Conservation (phyloP, 345 rosid genomes). For the Linum usitatissimum region DNA sequence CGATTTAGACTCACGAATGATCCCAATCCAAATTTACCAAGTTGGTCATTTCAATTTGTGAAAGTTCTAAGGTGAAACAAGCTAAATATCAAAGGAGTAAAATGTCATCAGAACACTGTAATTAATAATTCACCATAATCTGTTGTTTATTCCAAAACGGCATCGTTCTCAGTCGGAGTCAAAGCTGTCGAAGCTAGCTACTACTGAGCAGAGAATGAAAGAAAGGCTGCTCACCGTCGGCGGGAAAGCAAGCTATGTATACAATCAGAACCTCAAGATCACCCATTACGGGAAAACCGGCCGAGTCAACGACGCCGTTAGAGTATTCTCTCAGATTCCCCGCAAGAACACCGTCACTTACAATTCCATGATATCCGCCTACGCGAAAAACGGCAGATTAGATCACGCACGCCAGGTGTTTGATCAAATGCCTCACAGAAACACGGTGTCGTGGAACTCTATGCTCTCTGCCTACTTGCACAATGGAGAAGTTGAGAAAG, state of each 20-base stretch:
- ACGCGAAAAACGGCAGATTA: slow-evolving; percentile 28
- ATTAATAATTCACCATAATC: too few species aligned
- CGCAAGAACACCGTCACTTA: slow-evolving; percentile 27
- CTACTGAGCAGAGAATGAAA: slow-evolving; percentile 1
- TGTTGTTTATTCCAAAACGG: too few species aligned
- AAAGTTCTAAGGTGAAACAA: too few species aligned
- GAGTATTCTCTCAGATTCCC: slow-evolving; percentile 26
- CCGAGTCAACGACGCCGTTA: slow-evolving; percentile 26
- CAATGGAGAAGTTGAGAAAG: slow-evolving; percentile 16
- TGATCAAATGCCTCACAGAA: slow-evolving; percentile 24
- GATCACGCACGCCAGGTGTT: slow-evolving; percentile 22
- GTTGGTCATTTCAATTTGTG: too few species aligned
- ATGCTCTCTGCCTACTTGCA: slow-evolving; percentile 26
- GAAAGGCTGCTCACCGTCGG: neutral
- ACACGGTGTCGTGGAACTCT: slow-evolving; percentile 32
- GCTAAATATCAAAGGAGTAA: too few species aligned
- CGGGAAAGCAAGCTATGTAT: neutral
- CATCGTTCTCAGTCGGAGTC: neutral
- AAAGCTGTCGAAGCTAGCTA: neutral
- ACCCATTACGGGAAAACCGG: slow-evolving; percentile 27
- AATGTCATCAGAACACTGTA: too few species aligned
- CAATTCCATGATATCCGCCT: slow-evolving; percentile 33
- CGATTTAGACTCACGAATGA: too few species aligned
- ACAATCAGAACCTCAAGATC: slow-evolving; percentile 24
- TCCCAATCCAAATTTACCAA: too few species aligned